A percentile compares a stretch with the other conserved stretches of the same genome.
Conservation (phyloP, 2,329 filamentous ascomycete species). For the Pseudogymnoascus sp. region DNA sequence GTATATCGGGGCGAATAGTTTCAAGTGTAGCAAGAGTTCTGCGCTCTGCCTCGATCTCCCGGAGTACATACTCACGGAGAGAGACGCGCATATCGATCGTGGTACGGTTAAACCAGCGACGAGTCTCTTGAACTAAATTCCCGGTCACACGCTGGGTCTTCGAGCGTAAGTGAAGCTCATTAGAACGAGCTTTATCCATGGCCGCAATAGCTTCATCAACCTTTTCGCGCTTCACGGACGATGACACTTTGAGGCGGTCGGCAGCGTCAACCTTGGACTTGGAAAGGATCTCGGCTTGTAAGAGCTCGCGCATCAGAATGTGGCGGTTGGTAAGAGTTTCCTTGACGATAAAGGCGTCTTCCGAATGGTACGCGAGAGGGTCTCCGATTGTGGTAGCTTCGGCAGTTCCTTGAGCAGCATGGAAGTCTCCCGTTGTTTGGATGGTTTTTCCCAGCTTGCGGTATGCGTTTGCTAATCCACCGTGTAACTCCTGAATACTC, state of each 20-base stretch:
- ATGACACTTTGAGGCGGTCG: slow-evolving; percentile 78
- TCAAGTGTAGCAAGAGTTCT: slow-evolving; percentile 89
- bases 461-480: slow-evolving; percentile 81
- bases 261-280: slow-evolving; percentile 77
- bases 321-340: slow-evolving; percentile 96
- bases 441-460: slow-evolving; percentile 91
- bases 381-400: slow-evolving; percentile 94
- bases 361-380: slow-evolving; percentile 87
- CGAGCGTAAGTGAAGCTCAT: slow-evolving; percentile 71
- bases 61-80: slow-evolving; percentile 85
- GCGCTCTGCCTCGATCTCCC: slow-evolving; percentile 91
- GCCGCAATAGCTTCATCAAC: slow-evolving; percentile 94
- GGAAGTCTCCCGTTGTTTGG: slow-evolving; percentile 88
- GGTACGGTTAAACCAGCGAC: slow-evolving; percentile 84
- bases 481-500: slow-evolving; percentile 83
- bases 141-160: slow-evolving; percentile 85
- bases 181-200: slow-evolving; percentile 76
- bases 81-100: slow-evolving; percentile 73
- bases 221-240: slow-evolving; percentile 85
- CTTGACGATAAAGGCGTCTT: slow-evolving; percentile 95
- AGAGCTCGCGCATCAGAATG: slow-evolving; percentile 85
- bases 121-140: slow-evolving; percentile 80
- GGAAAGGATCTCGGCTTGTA: slow-evolving; percentile 82
- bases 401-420: slow-evolving; percentile 91
- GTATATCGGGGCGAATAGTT: slow-evolving; percentile 84